Percentiles rank a stretch among this genome's conserved stretches.
These are phyloP conservation scores for Globisporangium nagaii DNA, from an alignment of 352 stramenopile species.

Conservation along the genomic window DNA sequence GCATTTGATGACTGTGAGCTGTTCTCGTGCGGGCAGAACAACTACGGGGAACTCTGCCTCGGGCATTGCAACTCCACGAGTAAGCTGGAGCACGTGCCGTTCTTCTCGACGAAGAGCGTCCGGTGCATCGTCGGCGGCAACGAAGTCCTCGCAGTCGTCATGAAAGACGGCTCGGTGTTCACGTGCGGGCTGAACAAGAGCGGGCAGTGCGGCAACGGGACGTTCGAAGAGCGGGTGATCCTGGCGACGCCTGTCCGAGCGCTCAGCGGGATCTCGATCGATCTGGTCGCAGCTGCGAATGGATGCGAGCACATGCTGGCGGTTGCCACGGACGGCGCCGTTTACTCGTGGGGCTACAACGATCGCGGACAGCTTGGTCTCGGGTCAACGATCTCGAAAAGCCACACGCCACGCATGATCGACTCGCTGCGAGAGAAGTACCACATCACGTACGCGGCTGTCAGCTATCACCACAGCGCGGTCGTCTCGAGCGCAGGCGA, in stretches of 20 bases:
- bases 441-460: slow-evolving; percentile 57
- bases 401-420: slow-evolving; percentile 75
- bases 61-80: slow-evolving; percentile 85
- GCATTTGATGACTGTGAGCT: slow-evolving; percentile 83
- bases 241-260: slow-evolving; percentile 67
- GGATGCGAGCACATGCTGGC: slow-evolving; percentile 87
- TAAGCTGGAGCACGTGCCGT: slow-evolving; percentile 80
- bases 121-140: slow-evolving; percentile 75
- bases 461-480: slow-evolving; percentile 86
- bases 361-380: slow-evolving; percentile 80
- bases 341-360: slow-evolving; percentile 88
- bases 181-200: slow-evolving; percentile 88
- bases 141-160: slow-evolving; percentile 79
- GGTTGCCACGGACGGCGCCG: slow-evolving; percentile 61
- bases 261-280: slow-evolving; percentile 55
- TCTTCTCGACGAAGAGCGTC: slow-evolving; percentile 76
- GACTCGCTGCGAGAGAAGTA: slow-evolving; percentile 84
- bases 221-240: slow-evolving; percentile 82
- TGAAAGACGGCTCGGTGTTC: slow-evolving; percentile 76
- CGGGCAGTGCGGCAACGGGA: slow-evolving; percentile 82
- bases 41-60: slow-evolving; percentile 83
- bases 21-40: slow-evolving; percentile 87
- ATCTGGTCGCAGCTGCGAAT: slow-evolving; percentile 74
- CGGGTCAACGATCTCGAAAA: slow-evolving; percentile 83
- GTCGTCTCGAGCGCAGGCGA: slow-evolving; percentile 73